Evolutionary conservation across 306 rosid genomes (phyloP).

Genomic region (Fragaria iinumae): DNA sequence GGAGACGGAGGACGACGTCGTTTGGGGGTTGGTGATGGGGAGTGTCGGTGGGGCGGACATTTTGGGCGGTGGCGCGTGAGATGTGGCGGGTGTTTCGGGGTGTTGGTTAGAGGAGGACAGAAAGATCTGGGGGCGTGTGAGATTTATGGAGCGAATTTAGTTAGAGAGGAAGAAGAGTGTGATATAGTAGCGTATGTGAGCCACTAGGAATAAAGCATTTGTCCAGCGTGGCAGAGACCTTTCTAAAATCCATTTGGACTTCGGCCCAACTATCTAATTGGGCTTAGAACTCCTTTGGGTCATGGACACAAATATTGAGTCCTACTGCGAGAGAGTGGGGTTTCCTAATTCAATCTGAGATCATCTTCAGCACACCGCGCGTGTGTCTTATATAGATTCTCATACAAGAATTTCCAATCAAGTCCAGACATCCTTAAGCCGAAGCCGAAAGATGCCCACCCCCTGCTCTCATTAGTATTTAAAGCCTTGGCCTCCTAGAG

Average conservation of each 20-base stretch:
- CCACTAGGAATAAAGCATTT: background rate
- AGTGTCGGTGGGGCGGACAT: slow-evolving; percentile 82
- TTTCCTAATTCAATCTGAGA: too few relatives aligned
- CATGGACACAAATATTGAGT: too few relatives aligned
- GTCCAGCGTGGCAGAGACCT: background rate
- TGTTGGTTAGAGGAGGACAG: background rate
- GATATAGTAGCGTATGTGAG: background rate
- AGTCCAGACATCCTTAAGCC: too few relatives aligned
- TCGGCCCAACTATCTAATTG: background rate
- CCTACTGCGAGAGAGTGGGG: too few relatives aligned
- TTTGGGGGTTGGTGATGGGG: slow-evolving; percentile 61
- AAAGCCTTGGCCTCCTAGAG: too few relatives aligned
- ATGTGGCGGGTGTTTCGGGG: slow-evolving; percentile 10
- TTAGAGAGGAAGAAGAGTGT: background rate
- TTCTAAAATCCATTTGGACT: background rate
- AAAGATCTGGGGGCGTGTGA: background rate
- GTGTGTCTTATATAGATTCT: too few relatives aligned
- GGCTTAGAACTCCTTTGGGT: background rate
- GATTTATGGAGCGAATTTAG: slow-evolving; percentile 20
- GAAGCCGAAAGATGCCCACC: too few relatives aligned
- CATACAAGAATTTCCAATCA: too few relatives aligned
- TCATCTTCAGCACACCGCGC: too few relatives aligned
- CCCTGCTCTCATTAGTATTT: too few relatives aligned
- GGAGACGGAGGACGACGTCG: slow-evolving; percentile 2
- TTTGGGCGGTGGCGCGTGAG: slow-evolving; percentile 27